Base-by-base conservation (phyloP, 1,284 basidiomycete species). In the Dichomitus squalens region DNA sequence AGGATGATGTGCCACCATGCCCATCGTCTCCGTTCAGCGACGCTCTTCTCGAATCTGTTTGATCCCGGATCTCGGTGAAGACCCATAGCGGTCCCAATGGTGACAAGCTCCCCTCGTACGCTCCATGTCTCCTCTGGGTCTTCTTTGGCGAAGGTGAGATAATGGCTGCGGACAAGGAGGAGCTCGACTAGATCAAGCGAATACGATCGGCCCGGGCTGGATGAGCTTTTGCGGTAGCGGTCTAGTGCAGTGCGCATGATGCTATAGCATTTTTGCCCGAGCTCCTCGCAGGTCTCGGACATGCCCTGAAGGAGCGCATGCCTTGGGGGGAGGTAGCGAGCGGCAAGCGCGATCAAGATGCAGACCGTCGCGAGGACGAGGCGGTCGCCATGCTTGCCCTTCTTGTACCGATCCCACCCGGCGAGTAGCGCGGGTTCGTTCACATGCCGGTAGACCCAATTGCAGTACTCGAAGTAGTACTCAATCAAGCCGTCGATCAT, bases 1-100 rank as follows among this genome's bases (percentile, higher is more conserved):
- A 90, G 75, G 46, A 92, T 73, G 60, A 90, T 87, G 71, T 92
- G 89, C 90, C 90, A 92, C 90, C 90, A 92, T 2, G 88, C 88
- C 90, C 90, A 92, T 47, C 90, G 78, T 53, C 90, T 77, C 57
- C 90, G 80, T 69, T 92, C 90, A 35, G 88, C 86, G 5, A 85
- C 72, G 56, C 84, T 85, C 55, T 79, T 77, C 40, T 79, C 80
- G 79, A 91, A 87, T 59, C 79, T 79, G 79, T 84, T 88, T 68
- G 85, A 86, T 41, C 82, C 84, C 11, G 90, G 90, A 73, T 93
- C 90, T 18, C 90, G 84, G 72, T 93, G 90, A 16, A 93, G 75
- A 7, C 90, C 90, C 85, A 93, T 86, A 16, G 90, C 90, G 58
- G 84, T 86, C 7, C 80, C 87, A 61, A 91, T 86, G 18, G 82